Percentiles rank a stretch among this genome's conserved stretches.
These are phyloP conservation scores for Eleusine indica DNA, from an alignment of 176 grass and related monocot genomes.

Conservation along the genomic window DNA sequence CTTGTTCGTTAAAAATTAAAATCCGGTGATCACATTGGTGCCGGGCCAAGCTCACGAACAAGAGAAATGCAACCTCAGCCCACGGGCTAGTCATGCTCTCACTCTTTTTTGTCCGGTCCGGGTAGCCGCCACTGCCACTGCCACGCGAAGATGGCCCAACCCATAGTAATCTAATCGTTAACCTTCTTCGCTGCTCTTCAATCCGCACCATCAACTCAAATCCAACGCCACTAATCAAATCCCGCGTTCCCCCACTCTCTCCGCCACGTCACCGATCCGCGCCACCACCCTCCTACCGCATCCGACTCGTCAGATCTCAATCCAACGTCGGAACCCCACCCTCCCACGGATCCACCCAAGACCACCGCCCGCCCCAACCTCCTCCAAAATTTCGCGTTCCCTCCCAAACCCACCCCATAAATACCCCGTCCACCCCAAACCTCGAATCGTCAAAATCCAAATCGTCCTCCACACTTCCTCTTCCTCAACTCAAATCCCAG, in stretches of 20 bases:
- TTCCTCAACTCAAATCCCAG: not conserved
- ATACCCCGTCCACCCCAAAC: not conserved
- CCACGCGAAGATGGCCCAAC: not conserved
- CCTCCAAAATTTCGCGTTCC: conserved; percentile 31
- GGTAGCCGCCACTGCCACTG: not conserved
- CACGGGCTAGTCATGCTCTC: not conserved
- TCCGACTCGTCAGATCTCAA: not conserved
- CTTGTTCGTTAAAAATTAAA: no score
- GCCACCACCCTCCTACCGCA: not conserved
- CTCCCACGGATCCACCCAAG: conserved; percentile 37
- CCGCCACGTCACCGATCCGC: conserved; percentile 65
- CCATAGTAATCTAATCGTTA: not conserved
- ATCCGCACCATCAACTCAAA: not conserved
- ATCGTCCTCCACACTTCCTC: not conserved
- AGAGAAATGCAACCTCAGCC: not conserved
- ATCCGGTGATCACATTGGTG: no score
- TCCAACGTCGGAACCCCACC: conserved; percentile 10
- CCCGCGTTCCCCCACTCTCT: not conserved
- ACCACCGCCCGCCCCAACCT: not conserved
- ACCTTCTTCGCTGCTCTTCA: no score
- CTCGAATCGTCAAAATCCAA: not conserved
- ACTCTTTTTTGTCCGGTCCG: not conserved
- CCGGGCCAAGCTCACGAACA: no score
- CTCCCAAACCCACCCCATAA: conserved; percentile 37
- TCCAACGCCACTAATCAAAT: no score